Conservation (phyloP, 148 eudicot species). For the Suaeda aralocaspica region DNA sequence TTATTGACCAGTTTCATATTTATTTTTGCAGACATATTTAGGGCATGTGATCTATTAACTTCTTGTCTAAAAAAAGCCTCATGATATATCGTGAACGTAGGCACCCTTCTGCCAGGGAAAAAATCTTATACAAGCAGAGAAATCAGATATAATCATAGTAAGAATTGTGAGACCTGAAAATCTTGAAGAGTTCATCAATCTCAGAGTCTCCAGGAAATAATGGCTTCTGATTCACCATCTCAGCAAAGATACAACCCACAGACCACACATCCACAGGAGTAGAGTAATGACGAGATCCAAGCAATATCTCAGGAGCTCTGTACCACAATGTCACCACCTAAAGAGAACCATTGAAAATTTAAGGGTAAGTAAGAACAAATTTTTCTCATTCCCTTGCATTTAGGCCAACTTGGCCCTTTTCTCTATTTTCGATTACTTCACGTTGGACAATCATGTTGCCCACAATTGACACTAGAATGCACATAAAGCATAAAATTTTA, state of each 20-base stretch:
- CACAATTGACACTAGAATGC: neutral
- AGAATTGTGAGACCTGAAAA: conserved; percentile 54
- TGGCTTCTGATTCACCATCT: conserved; percentile 87
- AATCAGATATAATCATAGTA: neutral
- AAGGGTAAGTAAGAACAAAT: neutral
- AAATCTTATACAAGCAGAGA: neutral
- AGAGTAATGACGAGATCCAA: conserved; percentile 86
- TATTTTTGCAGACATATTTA: neutral
- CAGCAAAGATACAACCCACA: conserved; percentile 98
- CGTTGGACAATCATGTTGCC: neutral
- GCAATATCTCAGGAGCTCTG: conserved; percentile 96
- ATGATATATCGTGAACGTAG: neutral
- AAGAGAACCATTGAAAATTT: conserved; percentile 18
- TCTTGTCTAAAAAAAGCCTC: neutral
- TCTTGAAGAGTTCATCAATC: conserved; percentile 79
- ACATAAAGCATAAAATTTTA: neutral
- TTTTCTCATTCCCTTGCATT: too few species aligned
- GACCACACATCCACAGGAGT: conserved; percentile 99
- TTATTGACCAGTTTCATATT: neutral
- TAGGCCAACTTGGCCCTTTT: neutral
- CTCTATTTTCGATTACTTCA: neutral
- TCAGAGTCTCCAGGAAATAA: conserved; percentile 94
- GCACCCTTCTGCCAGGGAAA: neutral
- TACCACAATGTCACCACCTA: conserved; percentile 99
- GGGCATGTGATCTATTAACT: neutral